These are phyloP conservation scores for Polytolypa hystricis DNA, from an alignment of 2,329 filamentous ascomycete species.

Conservation along the genomic window DNA sequence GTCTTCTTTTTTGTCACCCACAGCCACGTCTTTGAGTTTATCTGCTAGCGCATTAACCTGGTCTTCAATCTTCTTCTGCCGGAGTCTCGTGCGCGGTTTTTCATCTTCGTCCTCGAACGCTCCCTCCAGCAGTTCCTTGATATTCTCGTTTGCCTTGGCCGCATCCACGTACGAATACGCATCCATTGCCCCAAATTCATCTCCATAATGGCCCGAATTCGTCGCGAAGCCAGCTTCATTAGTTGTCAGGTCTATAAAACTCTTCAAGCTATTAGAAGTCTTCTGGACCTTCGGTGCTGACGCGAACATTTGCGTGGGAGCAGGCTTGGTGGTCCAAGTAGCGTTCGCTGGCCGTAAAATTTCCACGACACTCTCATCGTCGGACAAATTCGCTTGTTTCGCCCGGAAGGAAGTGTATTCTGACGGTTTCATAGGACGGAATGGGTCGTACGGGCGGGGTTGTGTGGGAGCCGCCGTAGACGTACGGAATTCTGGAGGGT, in stretches of 20 bases:
- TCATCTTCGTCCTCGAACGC: slow-evolving; percentile 42
- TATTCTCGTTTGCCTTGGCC: slow-evolving; percentile 41
- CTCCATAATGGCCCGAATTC: slow-evolving; percentile 36
- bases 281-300: slow-evolving; percentile 34
- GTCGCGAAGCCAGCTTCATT: slow-evolving; percentile 37
- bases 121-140: slow-evolving; percentile 40
- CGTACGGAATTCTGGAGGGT: no score
- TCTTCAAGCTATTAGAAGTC: slow-evolving; percentile 33
- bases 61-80: slow-evolving; percentile 28
- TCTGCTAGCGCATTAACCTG: slow-evolving; percentile 33
- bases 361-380: slow-evolving; percentile 27
- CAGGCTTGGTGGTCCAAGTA: slow-evolving; percentile 38
- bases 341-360: slow-evolving; percentile 41
- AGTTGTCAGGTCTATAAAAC: slow-evolving; percentile 40
- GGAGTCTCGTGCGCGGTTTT: slow-evolving; percentile 26
- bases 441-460: background rate
- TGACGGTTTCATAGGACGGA: slow-evolving; percentile 3
- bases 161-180: slow-evolving; percentile 41
- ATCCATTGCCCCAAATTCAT: slow-evolving; percentile 44
- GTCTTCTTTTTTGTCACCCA: slow-evolving; percentile 15
- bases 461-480: background rate
- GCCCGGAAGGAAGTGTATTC: slow-evolving; percentile 30
- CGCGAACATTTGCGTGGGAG: slow-evolving; percentile 42
- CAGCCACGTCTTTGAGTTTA: slow-evolving; percentile 21
- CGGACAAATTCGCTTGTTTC: slow-evolving; percentile 14